Percentiles rank a stretch among this genome's conserved stretches.
phyloP scores from a whole-genome alignment of 1,284 basidiomycete genomes.

The Pseudozyma sp. region DNA sequence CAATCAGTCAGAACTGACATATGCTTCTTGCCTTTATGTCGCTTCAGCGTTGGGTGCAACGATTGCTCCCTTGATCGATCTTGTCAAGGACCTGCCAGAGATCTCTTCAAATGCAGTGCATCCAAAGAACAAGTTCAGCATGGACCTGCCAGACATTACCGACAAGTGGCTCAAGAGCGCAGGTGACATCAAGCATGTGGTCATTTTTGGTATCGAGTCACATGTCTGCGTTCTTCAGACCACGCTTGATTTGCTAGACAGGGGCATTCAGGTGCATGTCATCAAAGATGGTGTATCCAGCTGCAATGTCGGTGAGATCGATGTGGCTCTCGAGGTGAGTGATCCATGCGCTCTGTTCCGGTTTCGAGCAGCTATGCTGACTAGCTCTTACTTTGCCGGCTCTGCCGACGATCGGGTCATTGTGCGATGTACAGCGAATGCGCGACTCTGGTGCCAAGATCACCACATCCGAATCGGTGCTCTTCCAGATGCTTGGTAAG shows the following conservation, averaged over 20 bases:
- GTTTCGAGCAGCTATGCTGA: neutral
- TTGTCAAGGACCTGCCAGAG: constrained; percentile 74
- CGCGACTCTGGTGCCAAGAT: constrained; percentile 80
- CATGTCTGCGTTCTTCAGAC: constrained; percentile 92
- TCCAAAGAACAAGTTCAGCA: constrained; percentile 83
- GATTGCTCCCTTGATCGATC: constrained; percentile 74
- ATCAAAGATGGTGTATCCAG: constrained; percentile 87
- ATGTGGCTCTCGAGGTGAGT: constrained; percentile 73
- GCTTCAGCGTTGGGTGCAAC: constrained; percentile 77
- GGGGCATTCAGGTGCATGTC: constrained; percentile 76
- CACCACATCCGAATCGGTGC: constrained; percentile 82
- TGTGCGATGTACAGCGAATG: constrained; percentile 71
- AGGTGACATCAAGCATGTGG: constrained; percentile 74
- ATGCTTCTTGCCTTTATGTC: neutral
- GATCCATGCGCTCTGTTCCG: too few species aligned
- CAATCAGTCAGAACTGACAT: neutral
- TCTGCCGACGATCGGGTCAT: too few species aligned
- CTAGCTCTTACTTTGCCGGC: neutral
- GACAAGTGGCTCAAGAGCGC: constrained; percentile 71
- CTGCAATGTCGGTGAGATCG: constrained; percentile 75
- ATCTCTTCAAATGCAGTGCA: constrained; percentile 75
- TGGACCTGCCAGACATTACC: constrained; percentile 78
- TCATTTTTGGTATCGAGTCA: constrained; percentile 86
- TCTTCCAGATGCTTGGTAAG: constrained; percentile 78
- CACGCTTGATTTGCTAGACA: constrained; percentile 75